A percentile compares a stretch with the other conserved stretches of the same genome.
Evolutionary conservation across 140 eudicot genomes (phyloP).

Genomic region (Oenanthe javanica): DNA sequence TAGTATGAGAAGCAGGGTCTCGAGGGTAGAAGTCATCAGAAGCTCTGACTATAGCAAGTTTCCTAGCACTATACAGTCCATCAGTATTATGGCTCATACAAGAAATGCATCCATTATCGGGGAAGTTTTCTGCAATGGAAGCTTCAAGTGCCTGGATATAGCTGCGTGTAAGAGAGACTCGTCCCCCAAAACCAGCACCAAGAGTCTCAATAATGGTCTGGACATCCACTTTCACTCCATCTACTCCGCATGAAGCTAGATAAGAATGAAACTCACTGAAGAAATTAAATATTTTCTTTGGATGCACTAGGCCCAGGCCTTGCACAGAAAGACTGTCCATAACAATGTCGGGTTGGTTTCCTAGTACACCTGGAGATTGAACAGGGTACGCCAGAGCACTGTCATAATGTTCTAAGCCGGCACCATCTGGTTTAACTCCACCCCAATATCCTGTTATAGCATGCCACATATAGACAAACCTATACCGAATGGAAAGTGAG

Average conservation of each 20-base stretch:
- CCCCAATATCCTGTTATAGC: constrained; percentile 98
- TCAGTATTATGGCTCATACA: constrained; percentile 95
- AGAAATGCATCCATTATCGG: constrained; percentile 75
- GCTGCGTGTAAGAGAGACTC: constrained; percentile 81
- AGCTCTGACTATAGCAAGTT: constrained; percentile 77
- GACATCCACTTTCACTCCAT: constrained; percentile 95
- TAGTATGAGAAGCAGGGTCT: constrained; percentile 94
- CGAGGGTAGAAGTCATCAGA: constrained; percentile 88
- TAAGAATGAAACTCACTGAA: constrained; percentile 84
- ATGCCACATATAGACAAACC: constrained; percentile 91
- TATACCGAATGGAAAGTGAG: constrained; percentile 15
- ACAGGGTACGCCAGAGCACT: constrained; percentile 70
- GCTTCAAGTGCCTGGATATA: constrained; percentile 88
- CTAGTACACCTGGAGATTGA: constrained; percentile 71
- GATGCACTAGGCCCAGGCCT: constrained; percentile 84
- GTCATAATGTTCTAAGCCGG: constrained; percentile 76
- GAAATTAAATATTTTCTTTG: constrained; percentile 71
- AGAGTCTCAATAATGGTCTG: constrained; percentile 90
- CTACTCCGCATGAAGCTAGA: constrained; percentile 87
- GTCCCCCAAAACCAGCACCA: constrained; percentile 84
- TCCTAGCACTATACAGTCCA: constrained; percentile 72
- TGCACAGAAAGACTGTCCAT: constrained; percentile 79
- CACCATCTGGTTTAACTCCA: constrained; percentile 72
- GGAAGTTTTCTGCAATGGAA: constrained; percentile 67
- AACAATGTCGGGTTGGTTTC: constrained; percentile 91